phyloP scores from a whole-genome alignment of 2,329 filamentous ascomycete species.

The Trichophaea hybrida region DNA sequence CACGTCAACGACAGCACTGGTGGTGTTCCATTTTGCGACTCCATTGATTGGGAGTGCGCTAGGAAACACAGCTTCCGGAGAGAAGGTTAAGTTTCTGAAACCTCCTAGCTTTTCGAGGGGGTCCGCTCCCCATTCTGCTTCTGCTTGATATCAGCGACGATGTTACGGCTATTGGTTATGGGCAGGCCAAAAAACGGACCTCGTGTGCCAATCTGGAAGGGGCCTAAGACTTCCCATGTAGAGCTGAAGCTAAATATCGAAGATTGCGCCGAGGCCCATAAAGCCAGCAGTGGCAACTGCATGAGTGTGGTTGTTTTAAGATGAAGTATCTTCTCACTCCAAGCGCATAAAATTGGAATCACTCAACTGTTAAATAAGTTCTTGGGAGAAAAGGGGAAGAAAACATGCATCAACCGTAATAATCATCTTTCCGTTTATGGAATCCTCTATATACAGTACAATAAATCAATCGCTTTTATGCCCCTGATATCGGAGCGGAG shows the following conservation, averaged over 20 bases:
- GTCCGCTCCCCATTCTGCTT: not conserved
- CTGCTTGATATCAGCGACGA: not conserved
- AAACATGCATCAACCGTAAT: not conserved
- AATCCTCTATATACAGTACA: not conserved
- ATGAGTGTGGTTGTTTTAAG: not conserved
- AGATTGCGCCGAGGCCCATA: not conserved
- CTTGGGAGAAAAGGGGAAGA: not conserved
- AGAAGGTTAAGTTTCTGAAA: not conserved
- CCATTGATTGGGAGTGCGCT: not conserved
- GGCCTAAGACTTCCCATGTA: constrained; percentile 41
- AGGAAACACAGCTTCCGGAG: not conserved
- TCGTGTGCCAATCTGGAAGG: constrained; percentile 45
- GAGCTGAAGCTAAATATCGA: not conserved
- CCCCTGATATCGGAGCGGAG: not conserved
- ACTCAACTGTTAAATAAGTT: not conserved
- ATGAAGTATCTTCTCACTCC: not conserved
- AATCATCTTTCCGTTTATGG: not conserved
- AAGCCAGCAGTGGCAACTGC: not conserved
- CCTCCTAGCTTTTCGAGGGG: not conserved
- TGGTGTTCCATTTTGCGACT: not conserved
- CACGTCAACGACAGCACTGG: not conserved
- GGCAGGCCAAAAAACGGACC: constrained; percentile 31
- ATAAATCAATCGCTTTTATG: not conserved
- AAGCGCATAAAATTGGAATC: not conserved
- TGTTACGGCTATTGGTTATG: not conserved